These are phyloP conservation scores for Suhomyces bolitotheri DNA, from an alignment of 1,139 yeast genomes.

Conservation along the genomic window DNA sequence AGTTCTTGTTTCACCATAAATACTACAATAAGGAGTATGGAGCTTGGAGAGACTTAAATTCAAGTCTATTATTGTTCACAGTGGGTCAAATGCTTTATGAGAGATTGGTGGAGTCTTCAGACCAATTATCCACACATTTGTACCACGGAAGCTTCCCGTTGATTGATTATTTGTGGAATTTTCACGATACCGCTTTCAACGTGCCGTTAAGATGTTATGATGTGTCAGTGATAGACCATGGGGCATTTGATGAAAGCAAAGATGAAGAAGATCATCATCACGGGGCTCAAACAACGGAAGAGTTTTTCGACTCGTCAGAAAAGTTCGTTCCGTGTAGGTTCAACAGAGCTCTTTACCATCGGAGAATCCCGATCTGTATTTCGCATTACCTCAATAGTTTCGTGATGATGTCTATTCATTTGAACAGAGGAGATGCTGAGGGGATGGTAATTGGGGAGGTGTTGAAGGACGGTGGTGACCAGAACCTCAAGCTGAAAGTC, in stretches of 20 bases:
- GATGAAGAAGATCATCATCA: slow-evolving; percentile 17
- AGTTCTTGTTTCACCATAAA: slow-evolving; percentile 60
- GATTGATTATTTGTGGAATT: slow-evolving; percentile 35
- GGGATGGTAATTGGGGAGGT: slow-evolving; percentile 28
- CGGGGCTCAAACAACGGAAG: slow-evolving; percentile 24
- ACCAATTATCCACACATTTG: slow-evolving; percentile 24
- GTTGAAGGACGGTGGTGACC: slow-evolving; percentile 26
- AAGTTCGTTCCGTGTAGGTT: slow-evolving; percentile 22
- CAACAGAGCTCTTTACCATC: slow-evolving; percentile 16
- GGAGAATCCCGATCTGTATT: slow-evolving; percentile 25
- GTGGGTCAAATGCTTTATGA: slow-evolving; percentile 45
- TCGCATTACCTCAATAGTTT: slow-evolving; percentile 39
- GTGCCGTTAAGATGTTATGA: slow-evolving; percentile 42
- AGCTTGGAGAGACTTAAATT: slow-evolving; percentile 57
- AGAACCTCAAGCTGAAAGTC: slow-evolving; percentile 29
- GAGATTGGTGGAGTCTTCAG: slow-evolving; percentile 28
- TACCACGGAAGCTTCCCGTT: slow-evolving; percentile 26
- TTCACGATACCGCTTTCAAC: slow-evolving; percentile 25
- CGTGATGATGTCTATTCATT: slow-evolving; percentile 31
- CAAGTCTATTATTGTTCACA: slow-evolving; percentile 56
- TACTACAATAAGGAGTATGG: slow-evolving; percentile 48
- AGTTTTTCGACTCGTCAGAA: slow-evolving; percentile 29
- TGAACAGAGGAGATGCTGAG: slow-evolving; percentile 49
- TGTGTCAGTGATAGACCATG: slow-evolving; percentile 36
- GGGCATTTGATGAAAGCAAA: slow-evolving; percentile 39